Evolutionary conservation across 2,329 filamentous ascomycete genomes (phyloP), one percentile per base, ranked within the genome.

Genomic region (Aspergillus fischeri): DNA sequence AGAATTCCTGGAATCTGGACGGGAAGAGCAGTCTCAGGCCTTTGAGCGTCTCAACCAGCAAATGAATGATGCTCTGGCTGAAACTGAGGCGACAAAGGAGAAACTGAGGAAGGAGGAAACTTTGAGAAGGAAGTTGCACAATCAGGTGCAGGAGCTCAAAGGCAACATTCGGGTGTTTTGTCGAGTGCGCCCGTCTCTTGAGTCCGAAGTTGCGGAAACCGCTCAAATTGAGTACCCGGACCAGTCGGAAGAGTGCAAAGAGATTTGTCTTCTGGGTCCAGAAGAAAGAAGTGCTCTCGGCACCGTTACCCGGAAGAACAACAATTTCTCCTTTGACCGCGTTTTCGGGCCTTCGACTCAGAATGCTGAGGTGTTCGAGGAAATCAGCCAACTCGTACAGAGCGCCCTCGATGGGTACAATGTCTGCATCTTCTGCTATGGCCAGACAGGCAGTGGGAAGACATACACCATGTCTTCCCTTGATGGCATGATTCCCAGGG

Each of bases 81-180:
- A 83, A 21, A 90, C 88, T 1, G 86, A 89, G 29, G 81, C 84
- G 38, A 86, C 90, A 1, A 86, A 89, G 56, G 86, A 91, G 63
- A 96, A 94, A 70, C 80, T 99, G 28, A 88, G 94, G 61, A 91
- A 88, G 67, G 94, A 97, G 70, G 94, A 99, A 75, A 94, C 90
- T 0, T 80, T 96, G 52, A 86, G 94, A 14, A 85, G 94, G 24
- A 93, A 95, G 65, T 83, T 99, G 0, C 96, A 97, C 79, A 97
- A 97, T 75, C 94, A 96, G 73, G 93, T 99, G 49, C 92, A 99
- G 72, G 94, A 99, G 70, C 84, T 99, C 58, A 97, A 96, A 74
- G 94, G 94, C 67, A 99, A 99, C 70, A 99, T 99, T 68, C 89
- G 94, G 21, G 94, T 99, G 63, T 99, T 99, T 85, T 97, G 93